Base-by-base conservation (phyloP, 2,329 filamentous ascomycete genomes). In the Trichoderma semiorbis region DNA sequence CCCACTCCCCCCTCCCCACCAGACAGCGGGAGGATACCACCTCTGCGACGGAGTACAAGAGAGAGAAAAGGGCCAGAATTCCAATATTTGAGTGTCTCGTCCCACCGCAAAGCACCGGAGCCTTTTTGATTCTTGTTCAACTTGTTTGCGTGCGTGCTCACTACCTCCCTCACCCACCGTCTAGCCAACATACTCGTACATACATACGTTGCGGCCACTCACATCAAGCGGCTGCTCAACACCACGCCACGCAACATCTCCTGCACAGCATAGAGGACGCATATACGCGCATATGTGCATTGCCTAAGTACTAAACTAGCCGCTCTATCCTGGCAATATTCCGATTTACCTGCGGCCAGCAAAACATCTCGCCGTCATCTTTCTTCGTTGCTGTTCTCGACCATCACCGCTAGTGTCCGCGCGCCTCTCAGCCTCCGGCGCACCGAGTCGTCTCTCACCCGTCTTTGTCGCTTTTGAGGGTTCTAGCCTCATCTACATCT, bases 341-440 rank as follows among this genome's bases (percentile, higher is more conserved):
- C 34, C 16, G 36, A 34, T 34, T 47, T 47, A 28, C 47, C 24
- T 36, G 57, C 18, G 28, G 14, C 62, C 47, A 24, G 63, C 43
- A 55, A 11, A 32, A 53, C 28, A 12, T n/a, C 30, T 61, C 30
- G 47, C 58, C 34, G 32, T 11, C 60, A 43, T 36, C 60, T 62
- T 36, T 10, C 10, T 6, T 24, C 11, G 11, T 7, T 36, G n/a
- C 57, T 32, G 30, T 60, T 11, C 8, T 68, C 65, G 60, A n/a
- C 65, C 65, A 32, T 32, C 65, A 34, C 64, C 36, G 50, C 65
- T 68, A 68, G 65, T 68, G 65, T 36, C 55, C 55, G 65, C 65
- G 64, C 64, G 50, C 32, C 64, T 34, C 50, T 28, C 34, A 68
- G 65, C 65, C 65, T 68, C 65, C 50, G 62, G 62, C 39, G 61